phyloP scores from a whole-genome alignment of 176 grass and related monocot genomes.

The Chrysopogon serrulatus region DNA sequence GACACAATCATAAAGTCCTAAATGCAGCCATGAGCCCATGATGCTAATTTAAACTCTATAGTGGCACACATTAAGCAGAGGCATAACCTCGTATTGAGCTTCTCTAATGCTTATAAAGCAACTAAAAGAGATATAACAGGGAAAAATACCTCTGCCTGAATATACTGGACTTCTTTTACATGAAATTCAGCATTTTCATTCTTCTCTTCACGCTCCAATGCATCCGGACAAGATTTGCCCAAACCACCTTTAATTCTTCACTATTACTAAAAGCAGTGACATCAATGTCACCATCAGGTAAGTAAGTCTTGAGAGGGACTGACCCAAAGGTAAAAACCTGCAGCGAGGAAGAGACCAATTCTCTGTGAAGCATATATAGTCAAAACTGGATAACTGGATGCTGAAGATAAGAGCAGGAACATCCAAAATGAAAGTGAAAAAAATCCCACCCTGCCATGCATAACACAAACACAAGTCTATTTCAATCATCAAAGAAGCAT shows the following conservation, averaged over 20 bases:
- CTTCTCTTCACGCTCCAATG: conserved; percentile 84
- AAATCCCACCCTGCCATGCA: not conserved
- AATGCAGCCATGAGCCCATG: not conserved
- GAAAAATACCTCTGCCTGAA: conserved; percentile 84
- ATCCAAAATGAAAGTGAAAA: not conserved
- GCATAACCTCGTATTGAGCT: not conserved
- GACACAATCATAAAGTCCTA: not conserved
- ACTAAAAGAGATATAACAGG: conserved; percentile 4
- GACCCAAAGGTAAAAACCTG: conserved; percentile 95
- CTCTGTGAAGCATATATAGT: conserved; percentile 3
- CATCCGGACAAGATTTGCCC: conserved; percentile 78
- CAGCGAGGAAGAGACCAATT: not conserved
- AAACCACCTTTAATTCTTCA: conserved; percentile 73
- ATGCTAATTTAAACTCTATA: not conserved
- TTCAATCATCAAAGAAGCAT: conserved; percentile 19
- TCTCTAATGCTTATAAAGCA: not conserved
- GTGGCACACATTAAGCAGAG: not conserved
- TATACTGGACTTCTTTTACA: conserved; percentile 94
- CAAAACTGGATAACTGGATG: not conserved
- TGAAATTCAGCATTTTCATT: conserved; percentile 77
- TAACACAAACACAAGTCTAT: not conserved
- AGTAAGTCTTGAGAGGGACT: conserved; percentile 95
- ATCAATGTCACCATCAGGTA: conserved; percentile 99
- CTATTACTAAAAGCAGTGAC: conserved; percentile 77
- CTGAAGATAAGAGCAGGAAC: conserved; percentile 6